Evolutionary conservation across 192 early-diverging fungal genomes (phyloP), one percentile per base, ranked within the genome.

Genomic region (Rhizophagus sp.): DNA sequence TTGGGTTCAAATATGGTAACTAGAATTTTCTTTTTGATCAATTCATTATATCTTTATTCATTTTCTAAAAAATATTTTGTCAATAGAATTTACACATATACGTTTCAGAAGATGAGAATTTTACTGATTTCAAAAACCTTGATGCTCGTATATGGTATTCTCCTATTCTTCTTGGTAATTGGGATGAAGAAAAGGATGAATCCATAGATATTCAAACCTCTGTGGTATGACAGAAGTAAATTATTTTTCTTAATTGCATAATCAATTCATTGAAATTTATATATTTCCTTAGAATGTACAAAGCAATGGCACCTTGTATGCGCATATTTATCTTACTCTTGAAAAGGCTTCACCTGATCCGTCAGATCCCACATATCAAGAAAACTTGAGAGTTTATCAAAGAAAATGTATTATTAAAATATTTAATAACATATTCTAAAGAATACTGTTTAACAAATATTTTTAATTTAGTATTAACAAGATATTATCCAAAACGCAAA

Each of bases 241-340:
- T 33, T 36, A 39, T 41, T 47, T 62, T 25, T 24, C 22, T 22
- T 44, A n/a, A n/a, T n/a, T n/a, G 5, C 8, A 19, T 41, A 57
- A 39, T 7, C 50, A 33, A 19, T 34, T 65, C 67, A 64, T 25
- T 82, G 44, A 27, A 69, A 13, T 69, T 65, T 25, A 10, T 63
- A 49, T 68, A 36, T 81, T 27, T 36, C 33, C 47, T 33, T 71
- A 88, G 89, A 76, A 84, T 74, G 82, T 90, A 4, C 87, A 87
- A 78, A 77, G 88, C 44, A 91, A 91, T 73, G 89, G 88, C 50
- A 87, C 90, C 15, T 71, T 90, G 0, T 91, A 88, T 67, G 90
- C 90, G 36, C 90, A 91, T 61, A 84, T 91, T n/a, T 91, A 87
- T 87, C 80, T 91, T 47, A 78, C 83, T 36, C 84, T 84, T 44